Evolutionary conservation across 108 stramenopile genomes (phyloP), one percentile per base, ranked within the genome.

Genomic region (Ochromonas danica): DNA sequence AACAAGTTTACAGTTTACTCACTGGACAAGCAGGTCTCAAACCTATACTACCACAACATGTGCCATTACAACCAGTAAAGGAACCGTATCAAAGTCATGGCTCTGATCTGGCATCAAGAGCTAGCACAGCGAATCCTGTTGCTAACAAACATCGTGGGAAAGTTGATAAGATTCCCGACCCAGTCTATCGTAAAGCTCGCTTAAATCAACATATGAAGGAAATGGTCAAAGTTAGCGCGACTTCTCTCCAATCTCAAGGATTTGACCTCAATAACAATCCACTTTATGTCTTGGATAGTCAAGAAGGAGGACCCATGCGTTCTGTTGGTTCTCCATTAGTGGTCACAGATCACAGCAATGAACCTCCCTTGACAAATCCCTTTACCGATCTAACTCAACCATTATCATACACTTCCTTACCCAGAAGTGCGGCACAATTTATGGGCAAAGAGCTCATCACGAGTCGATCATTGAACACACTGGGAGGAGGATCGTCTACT

Each of bases 381-480:
- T 60, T 60, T 60, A 60, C 57, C 25, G 57, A 25, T 60, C 57
- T 60, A n/a, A n/a, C n/a, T n/a, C n/a, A n/a, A n/a, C n/a, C n/a
- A n/a, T n/a, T n/a, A n/a, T n/a, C n/a, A n/a, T n/a, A n/a, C n/a
- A n/a, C n/a, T n/a, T n/a, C n/a, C n/a, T n/a, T n/a, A n/a, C n/a
- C n/a, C n/a, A n/a, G n/a, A n/a, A n/a, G n/a, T n/a, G n/a, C n/a
- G n/a, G n/a, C n/a, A n/a, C n/a, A n/a, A n/a, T n/a, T n/a, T n/a
- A n/a, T n/a, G n/a, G n/a, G n/a, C n/a, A n/a, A n/a, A n/a, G n/a
- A n/a, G n/a, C n/a, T n/a, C n/a, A n/a, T n/a, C n/a, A n/a, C n/a
- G n/a, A n/a, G n/a, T n/a, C n/a, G n/a, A n/a, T n/a, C n/a, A n/a
- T n/a, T n/a, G n/a, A n/a, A n/a, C n/a, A n/a, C n/a, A n/a, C n/a